Evolutionary conservation across 2,329 filamentous ascomycete genomes (phyloP), one percentile per base, ranked within the genome.

Genomic region (Aspergillus thermomutatus): DNA sequence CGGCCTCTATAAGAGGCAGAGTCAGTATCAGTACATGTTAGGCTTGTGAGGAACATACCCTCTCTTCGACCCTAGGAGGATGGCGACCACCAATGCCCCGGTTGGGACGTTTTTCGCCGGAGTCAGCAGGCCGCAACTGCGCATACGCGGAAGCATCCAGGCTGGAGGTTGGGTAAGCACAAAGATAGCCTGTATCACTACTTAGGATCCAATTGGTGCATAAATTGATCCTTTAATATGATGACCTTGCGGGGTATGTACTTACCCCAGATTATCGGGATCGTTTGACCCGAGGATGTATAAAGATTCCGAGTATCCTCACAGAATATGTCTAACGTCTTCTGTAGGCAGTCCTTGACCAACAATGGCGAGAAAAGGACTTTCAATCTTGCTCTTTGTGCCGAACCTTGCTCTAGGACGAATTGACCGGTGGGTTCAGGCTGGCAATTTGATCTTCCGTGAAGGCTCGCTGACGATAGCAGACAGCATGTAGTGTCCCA

Each of bases 401-500:
- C 14, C 31, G 17, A 14, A 37, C 1, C 31, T 37, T 17, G 48
- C 26, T 6, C 21, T 46, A 5, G 55, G 52, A 26, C 27, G 3
- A 0, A 57, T 57, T 54, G 52, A 54, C 23, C 17, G 55, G 55
- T 57, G 9, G 17, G 41, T 17, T 6, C 8, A 8, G 3, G 2
- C 4, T 43, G 19, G 11, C 10, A 8, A 10, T 21, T 19, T 40
- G 11, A 19, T 9, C 26, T n/a, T 37, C n/a, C 2, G 17, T 37
- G 3, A 17, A 17, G 2, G 14, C 31, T 17, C 14, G 14, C 14
- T 37, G 14, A 37, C 14, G 31, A 17, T 17, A 37, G 19, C n/a
- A 60, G 60, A 19, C 34, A 56, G 23, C 25, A 25, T 2, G 47
- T 61, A 10, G 55, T 61, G 0, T 58, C 57, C 8, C 52, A 51